Evolutionary conservation across 805 yeast species (phyloP).

Genomic region (Saccharomycopsis synnaedendra): DNA sequence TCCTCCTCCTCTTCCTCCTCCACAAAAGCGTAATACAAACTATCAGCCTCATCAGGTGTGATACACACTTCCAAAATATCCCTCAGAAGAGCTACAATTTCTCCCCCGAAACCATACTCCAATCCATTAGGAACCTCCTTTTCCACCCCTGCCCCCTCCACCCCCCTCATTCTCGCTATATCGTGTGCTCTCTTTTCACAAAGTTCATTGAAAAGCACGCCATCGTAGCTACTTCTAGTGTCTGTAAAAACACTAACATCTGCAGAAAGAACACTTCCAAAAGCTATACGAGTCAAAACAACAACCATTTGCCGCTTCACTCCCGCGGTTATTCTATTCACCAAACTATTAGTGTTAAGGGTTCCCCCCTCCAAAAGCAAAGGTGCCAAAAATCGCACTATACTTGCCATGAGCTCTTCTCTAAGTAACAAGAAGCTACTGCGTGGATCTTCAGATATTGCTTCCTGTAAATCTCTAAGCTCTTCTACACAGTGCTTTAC

Average conservation of each 20-base stretch:
- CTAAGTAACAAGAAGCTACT: slow-evolving; percentile 27
- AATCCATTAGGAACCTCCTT: slow-evolving; percentile 43
- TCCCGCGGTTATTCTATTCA: slow-evolving; percentile 22
- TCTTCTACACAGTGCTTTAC: slow-evolving; percentile 11
- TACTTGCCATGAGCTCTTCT: slow-evolving; percentile 25
- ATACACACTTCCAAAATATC: slow-evolving; percentile 57
- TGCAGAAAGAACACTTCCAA: slow-evolving; percentile 33
- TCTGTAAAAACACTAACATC: neutral
- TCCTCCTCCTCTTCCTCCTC: slow-evolving; percentile 8
- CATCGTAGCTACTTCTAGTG: slow-evolving; percentile 25
- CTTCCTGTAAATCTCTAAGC: slow-evolving; percentile 31
- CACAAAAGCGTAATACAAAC: slow-evolving; percentile 34
- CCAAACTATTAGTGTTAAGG: neutral
- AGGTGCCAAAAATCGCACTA: slow-evolving; percentile 7
- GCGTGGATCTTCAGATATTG: slow-evolving; percentile 34
- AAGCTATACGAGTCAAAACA: slow-evolving; percentile 40
- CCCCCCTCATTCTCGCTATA: slow-evolving; percentile 24
- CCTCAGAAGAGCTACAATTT: slow-evolving; percentile 56
- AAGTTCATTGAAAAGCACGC: slow-evolving; percentile 24
- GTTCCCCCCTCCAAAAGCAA: slow-evolving; percentile 4
- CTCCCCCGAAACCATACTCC: slow-evolving; percentile 50
- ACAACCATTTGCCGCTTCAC: slow-evolving; percentile 35
- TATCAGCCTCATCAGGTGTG: slow-evolving; percentile 73
- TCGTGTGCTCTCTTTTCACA: slow-evolving; percentile 36
- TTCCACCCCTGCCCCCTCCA: slow-evolving; percentile 26